Percentiles rank a stretch among this genome's conserved stretches.
These are phyloP conservation scores for Saccharomyces hybrid DNA, from an alignment of 1,139 yeast species.

Conservation along the genomic window DNA sequence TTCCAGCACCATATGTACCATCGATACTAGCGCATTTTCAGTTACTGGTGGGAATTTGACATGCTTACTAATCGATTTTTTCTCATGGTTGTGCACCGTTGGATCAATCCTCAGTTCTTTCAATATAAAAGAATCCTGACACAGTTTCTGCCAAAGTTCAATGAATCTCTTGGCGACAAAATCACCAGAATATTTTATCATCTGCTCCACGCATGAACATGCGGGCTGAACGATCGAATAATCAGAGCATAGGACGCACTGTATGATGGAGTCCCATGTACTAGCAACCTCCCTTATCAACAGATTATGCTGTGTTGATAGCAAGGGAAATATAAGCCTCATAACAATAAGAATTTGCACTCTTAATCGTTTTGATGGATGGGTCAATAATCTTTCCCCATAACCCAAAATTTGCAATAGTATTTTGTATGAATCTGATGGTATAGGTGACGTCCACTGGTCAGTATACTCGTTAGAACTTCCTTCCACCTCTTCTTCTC, in stretches of 20 bases:
- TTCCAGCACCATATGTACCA: constrained; percentile 21
- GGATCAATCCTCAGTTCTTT: constrained; percentile 7
- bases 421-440: constrained; percentile 49
- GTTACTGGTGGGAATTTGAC: constrained; percentile 20
- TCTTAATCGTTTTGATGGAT: constrained; percentile 52
- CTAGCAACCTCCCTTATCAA: constrained; percentile 63
- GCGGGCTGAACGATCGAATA: constrained; percentile 34
- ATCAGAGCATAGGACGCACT: constrained; percentile 36
- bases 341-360: constrained; percentile 51
- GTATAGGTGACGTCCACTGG: constrained; percentile 59
- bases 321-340: constrained; percentile 46
- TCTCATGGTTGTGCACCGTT: constrained; percentile 6
- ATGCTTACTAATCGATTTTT: constrained; percentile 3
- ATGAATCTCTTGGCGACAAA: constrained; percentile 46
- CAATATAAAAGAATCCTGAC: constrained; percentile 21
- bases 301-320: constrained; percentile 53
- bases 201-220: constrained; percentile 32
- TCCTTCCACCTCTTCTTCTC: constrained; percentile 10
- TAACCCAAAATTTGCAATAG: constrained; percentile 58
- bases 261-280: constrained; percentile 56
- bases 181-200: constrained; percentile 41
- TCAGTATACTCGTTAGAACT: constrained; percentile 6
- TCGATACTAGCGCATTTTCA: constrained; percentile 15
- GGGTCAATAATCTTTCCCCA: constrained; percentile 64
- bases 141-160: constrained; percentile 37